Evolutionary conservation across 352 stramenopile genomes (phyloP), one percentile per base, ranked within the genome.

Genomic region (Elongisporangium undulatum): DNA sequence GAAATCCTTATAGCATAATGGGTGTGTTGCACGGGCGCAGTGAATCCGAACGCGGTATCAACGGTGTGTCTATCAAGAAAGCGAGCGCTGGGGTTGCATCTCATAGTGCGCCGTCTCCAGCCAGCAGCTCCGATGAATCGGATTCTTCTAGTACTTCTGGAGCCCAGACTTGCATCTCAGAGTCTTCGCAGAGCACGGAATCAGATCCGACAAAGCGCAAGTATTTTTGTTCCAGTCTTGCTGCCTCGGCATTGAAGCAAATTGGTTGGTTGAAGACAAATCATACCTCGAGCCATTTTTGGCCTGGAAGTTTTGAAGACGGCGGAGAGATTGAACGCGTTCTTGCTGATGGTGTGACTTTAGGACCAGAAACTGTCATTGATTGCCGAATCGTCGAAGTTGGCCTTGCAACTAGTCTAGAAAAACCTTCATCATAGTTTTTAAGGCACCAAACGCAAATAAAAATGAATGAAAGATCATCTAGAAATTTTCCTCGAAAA

Each of bases 221-320:
- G 66, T 95, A 92, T 56, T 93, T 95, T 71, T 95, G 85, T 56
- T 95, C 85, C 15, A 91, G 83, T 39, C 71, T 95, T 10, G 85
- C 82, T 13, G 85, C 85, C 5, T 80, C 83, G n/a, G 77, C 83
- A 12, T 77, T 90, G 52, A 92, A 92, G 58, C 72, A 93, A 16
- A 26, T 95, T 6, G 83, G 83, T 0, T 95, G 85, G 85, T 61
- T 95, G 29, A 52, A 87, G 7, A 91, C 82, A 1, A 86, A 61
- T 20, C 78, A 80, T 16, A 85, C 79, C 24, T 75, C 79, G 5
- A 92, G 75, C 34, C 90, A 88, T 34, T 95, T 92, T 57, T 95
- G 85, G 85, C 85, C 85, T 0, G 83, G 85, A 21, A 93, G 83
- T 61, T 95, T 92, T 67, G 79, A 90, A 66, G 76, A 93, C 61